Base-by-base conservation (phyloP, 192 early-diverging fungal species). In the Coemansia sp. region DNA sequence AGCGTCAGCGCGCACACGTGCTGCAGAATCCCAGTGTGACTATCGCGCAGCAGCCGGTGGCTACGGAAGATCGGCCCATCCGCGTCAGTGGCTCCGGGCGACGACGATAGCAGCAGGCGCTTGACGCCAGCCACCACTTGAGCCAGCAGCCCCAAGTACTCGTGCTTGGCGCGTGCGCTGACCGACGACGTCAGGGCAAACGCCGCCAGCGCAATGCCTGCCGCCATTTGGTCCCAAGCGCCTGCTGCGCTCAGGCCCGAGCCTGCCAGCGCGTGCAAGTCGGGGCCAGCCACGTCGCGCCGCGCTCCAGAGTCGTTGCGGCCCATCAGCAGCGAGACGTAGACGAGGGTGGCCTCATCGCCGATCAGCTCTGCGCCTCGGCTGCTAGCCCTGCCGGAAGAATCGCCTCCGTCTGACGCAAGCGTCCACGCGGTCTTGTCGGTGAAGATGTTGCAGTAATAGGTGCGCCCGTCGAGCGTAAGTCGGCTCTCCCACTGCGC, bases 1-100 rank as follows among this genome's bases (percentile, higher is more conserved):
- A 98, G 76, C 15, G 91, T 85, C 62, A 98, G 82, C 53, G 94
- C 94, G 11, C 94, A 93, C 13, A 97, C 70, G 4, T 90, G 82
- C 18, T 88, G 88, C 76, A 94, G 90, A 39, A 99, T 90, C 27
- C 87, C 84, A 18, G 87, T 84, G 75, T 98, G 93, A 56, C 87
- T 74, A 37, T 85, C 69, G 70, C 86, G 89, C 41, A 98, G 76
- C 53, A 79, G 70, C 12, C 74, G 77, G 70, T 95, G 86, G 37
- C 83, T 78, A 62, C 87, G 85, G 65, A 92, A 87, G 12, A 85
- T 80, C 3, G 85, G 82, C 1, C 88, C 85, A 27, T 94, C 90
- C 22, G 87, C 87, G 0, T 90, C 83, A 0, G 89, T 86, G 32
- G 88, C 90, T 6, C 52, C 45, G 1, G 70, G 62, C 9, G 80